Conservation (phyloP, 805 yeast species). For the Yarrowia sp. region DNA sequence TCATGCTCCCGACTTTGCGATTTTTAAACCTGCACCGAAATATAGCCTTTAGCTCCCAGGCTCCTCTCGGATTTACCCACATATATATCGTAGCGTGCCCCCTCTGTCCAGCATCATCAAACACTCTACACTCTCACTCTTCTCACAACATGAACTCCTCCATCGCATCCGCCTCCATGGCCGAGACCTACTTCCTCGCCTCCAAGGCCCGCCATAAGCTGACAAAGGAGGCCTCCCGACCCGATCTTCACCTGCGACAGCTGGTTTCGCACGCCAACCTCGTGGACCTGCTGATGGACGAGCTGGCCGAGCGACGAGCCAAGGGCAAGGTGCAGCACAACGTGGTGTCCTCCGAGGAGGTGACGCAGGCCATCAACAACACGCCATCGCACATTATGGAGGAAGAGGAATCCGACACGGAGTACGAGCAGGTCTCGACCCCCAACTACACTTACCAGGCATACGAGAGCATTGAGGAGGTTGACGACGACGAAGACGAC, state of each 20-base stretch:
- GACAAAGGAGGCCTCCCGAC: constrained; percentile 58
- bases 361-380: not conserved
- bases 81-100: not conserved
- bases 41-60: not conserved
- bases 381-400: constrained; percentile 27
- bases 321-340: constrained; percentile 8
- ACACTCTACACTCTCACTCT: not conserved
- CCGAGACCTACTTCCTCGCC: constrained; percentile 61
- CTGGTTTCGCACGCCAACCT: constrained; percentile 71
- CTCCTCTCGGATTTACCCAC: constrained; percentile 20
- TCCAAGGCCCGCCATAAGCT: constrained; percentile 62
- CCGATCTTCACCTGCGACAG: constrained; percentile 55
- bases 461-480: constrained; percentile 28
- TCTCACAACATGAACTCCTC: constrained; percentile 10
- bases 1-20: not conserved
- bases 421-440: constrained; percentile 22
- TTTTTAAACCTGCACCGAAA: not conserved
- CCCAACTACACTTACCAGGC: constrained; percentile 27
- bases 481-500: constrained; percentile 31
- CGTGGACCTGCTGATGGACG: constrained; percentile 62
- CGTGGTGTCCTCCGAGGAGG: constrained; percentile 28
- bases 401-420: constrained; percentile 31
- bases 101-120: not conserved
- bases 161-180: constrained; percentile 38
- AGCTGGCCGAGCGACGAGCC: constrained; percentile 31